These are phyloP conservation scores for Fremontodendron californicum DNA, from an alignment of 345 rosid species.

Conservation along the genomic window DNA sequence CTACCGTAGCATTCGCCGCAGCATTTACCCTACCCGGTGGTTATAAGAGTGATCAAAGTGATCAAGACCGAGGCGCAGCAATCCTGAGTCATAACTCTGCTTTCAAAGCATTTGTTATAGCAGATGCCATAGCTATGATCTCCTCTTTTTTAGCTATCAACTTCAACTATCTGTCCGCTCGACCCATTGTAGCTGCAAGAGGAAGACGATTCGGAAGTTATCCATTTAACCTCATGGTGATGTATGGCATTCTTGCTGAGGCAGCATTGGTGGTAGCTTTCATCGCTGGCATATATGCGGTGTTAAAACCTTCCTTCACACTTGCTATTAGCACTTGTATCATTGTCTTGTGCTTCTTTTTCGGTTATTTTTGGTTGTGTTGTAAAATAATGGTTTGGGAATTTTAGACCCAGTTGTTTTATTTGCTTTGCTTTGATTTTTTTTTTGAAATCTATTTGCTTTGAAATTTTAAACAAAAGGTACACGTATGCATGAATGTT, in stretches of 20 bases:
- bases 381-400: too few species aligned
- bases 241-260: not conserved
- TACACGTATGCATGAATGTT: too few species aligned
- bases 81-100: not conserved
- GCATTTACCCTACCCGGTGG: not conserved
- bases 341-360: not conserved
- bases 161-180: not conserved
- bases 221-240: not conserved
- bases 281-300: not conserved
- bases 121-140: not conserved
- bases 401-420: too few species aligned
- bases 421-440: too few species aligned
- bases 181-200: not conserved
- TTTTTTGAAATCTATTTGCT: too few species aligned
- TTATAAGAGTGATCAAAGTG: not conserved
- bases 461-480: too few species aligned
- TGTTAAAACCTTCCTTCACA: not conserved
- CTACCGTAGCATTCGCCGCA: not conserved
- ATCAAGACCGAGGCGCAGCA: not conserved
- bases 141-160: not conserved
- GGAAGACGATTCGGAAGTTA: too few species aligned
- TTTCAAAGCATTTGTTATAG: not conserved
- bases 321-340: not conserved
- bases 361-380: too few species aligned
- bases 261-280: not conserved